phyloP scores from a whole-genome alignment of 2,329 filamentous ascomycete genomes.

The Exophiala sp. region DNA sequence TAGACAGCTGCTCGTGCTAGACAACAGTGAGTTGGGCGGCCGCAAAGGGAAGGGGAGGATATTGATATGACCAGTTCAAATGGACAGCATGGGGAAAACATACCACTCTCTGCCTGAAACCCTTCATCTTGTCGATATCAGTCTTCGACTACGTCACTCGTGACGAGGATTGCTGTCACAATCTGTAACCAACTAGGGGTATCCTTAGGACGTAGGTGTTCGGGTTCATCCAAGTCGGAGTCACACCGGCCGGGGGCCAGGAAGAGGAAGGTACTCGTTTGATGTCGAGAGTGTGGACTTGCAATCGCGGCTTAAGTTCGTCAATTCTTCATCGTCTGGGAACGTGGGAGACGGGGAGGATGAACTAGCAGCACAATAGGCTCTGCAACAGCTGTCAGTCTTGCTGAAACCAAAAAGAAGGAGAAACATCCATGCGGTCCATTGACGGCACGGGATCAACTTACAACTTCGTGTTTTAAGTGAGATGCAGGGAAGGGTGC shows the following conservation, averaged over 20 bases:
- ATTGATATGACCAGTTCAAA: background rate
- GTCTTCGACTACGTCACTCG: slow-evolving; percentile 16
- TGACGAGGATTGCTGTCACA: slow-evolving; percentile 4
- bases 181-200: slow-evolving; percentile 15
- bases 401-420: background rate
- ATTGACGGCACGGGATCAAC: background rate
- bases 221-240: slow-evolving; percentile 11
- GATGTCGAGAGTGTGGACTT: background rate
- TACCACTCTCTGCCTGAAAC: slow-evolving; percentile 96
- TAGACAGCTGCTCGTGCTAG: slow-evolving; percentile 77
- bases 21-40: slow-evolving; percentile 25
- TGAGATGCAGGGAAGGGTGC: background rate
- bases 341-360: background rate
- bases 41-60: slow-evolving; percentile 2
- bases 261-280: background rate
- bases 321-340: slow-evolving; percentile 12
- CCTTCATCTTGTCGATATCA: slow-evolving; percentile 69
- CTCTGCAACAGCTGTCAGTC: slow-evolving; percentile 8
- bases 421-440: background rate
- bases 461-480: slow-evolving; percentile 1
- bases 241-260: background rate
- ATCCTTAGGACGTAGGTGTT: slow-evolving; percentile 1
- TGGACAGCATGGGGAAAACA: background rate
- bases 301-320: background rate
- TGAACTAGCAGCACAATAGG: slow-evolving; percentile 5